These are phyloP conservation scores for Jacaranda mimosifolia DNA, from an alignment of 257 asterid genomes.

Conservation along the genomic window DNA sequence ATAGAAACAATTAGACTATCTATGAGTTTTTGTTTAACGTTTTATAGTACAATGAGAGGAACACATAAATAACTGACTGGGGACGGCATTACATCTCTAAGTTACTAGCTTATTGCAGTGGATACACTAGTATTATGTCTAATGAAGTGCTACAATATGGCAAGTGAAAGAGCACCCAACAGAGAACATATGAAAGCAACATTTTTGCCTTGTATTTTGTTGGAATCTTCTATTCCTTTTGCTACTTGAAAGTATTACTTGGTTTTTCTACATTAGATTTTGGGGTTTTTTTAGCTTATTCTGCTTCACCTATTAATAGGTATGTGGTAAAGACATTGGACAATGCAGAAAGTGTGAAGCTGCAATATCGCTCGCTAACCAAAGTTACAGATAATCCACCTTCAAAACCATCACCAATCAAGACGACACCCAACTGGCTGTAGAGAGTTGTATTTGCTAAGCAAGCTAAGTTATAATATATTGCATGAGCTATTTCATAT, in stretches of 20 bases:
- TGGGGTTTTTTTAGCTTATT: neutral
- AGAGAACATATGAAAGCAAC: neutral
- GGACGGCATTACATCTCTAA: too few species aligned
- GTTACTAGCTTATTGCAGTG: too few species aligned
- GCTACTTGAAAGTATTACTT: neutral
- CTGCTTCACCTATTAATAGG: conserved; percentile 56
- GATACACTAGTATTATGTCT: too few species aligned
- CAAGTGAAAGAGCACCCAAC: too few species aligned
- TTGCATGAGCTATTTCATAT: too few species aligned
- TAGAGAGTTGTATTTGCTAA: conserved; percentile 38
- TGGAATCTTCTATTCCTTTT: neutral
- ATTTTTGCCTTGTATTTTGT: neutral
- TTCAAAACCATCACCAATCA: conserved; percentile 58
- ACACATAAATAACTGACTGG: too few species aligned
- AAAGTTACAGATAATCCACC: conserved; percentile 65
- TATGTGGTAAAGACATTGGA: conserved; percentile 97
- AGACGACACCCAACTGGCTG: conserved; percentile 66
- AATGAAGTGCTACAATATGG: too few species aligned
- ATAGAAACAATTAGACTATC: too few species aligned
- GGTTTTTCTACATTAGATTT: neutral
- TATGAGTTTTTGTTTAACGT: too few species aligned
- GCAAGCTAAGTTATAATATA: neutral
- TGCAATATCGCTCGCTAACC: conserved; percentile 92
- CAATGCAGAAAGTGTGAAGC: conserved; percentile 96
- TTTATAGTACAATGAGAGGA: too few species aligned